Evolutionary conservation across 2,329 filamentous ascomycete species (phyloP), one percentile per base, ranked within the genome.

Genomic region (Colletotrichum viniferum): DNA sequence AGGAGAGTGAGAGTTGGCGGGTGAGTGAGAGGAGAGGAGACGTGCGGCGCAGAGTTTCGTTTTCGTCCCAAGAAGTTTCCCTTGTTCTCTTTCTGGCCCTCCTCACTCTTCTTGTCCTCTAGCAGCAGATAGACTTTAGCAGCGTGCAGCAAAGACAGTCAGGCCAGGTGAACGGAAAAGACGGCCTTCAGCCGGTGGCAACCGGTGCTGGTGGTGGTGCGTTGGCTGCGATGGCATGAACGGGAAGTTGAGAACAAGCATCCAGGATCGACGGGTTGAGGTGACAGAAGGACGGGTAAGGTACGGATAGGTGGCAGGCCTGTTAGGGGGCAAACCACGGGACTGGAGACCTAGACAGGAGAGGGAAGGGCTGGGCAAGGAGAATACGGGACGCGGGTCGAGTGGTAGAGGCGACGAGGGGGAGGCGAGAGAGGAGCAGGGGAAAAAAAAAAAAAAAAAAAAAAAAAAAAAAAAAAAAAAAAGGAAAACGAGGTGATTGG

Each of bases 41-140:
- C 73, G 69, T 75, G 73, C 73, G 73, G 63, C 58, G 58, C 73
- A 75, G 65, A 69, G 73, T 75, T 75, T 75, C 73, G 73, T 73
- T 75, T 75, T 73, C 73, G 73, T 75, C 73, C 64, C 63, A 75
- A 73, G 62, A 24, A 62, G 14, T 34, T 55, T 4, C 7, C 56
- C 26, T 30, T 32, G 9, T 18, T 60, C 26, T 60, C 28, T 12
- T 60, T 60, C 4, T 21, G 43, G 43, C 18, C 43, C 43, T 48
- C n/a, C 3, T 48, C 43, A 48, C 18, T 13, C 6, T n/a, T 21
- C 30, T 32, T 16, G 10, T 61, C n/a, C 26, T 34, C 28, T 13
- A 1, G 28, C 56, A 60, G 26, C 58, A 61, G 28, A 61, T 32
- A 32, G 28, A 58, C 55, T 48, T 48, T 3, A 48, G 43, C 43